Evolutionary conservation across 805 yeast genomes (phyloP), one percentile per base, ranked within the genome.

Genomic region (Cyberlindnera euphorbiae): DNA sequence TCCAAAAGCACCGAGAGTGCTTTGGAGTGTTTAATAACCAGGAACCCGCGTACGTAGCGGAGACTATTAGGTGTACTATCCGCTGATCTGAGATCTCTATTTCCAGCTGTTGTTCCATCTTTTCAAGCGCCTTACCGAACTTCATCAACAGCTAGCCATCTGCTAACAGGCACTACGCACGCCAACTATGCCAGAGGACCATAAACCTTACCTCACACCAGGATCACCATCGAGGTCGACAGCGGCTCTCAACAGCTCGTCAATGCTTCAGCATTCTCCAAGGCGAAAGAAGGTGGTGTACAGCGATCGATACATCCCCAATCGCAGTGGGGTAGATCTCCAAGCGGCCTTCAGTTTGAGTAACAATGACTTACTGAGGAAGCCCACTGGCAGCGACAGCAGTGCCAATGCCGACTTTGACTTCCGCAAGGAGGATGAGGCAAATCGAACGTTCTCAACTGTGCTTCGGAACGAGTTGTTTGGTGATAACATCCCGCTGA

Each of bases 291-390:
- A 69, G 37, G 59, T 73, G 3, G 66, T 75, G 1, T 84, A 82
- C 60, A 79, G 84, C 44, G 98, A 89, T 59, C 66, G 97, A 38
- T 87, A 78, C 58, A 85, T 93, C 18, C 98, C 98, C 5, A 78
- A 75, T 42, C 63, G 98, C 32, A 79, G 85, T 2, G 96, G 95
- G 1, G 74, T 87, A 17, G 94, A 87, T 51, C 64, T 90, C 12
- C 93, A 86, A 52, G 87, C 96, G 0, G 96, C 96, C 6, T 51
- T 49, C 41, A 49, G 50, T 30, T 37, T 46, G 36, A 43, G 45
- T 30, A 45, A 44, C 32, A 45, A 41, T 17, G 52, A 48, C 13
- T 12, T 29, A 2, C 33, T 45, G 17, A 45, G 52, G 17, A 50
- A 50, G 13, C 52, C 58, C 28, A 59, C 56, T 30, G 58, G 56